Evolutionary conservation across 2,329 filamentous ascomycete species (phyloP), one percentile per base, ranked within the genome.

Genomic region (Basipetospora sp.): DNA sequence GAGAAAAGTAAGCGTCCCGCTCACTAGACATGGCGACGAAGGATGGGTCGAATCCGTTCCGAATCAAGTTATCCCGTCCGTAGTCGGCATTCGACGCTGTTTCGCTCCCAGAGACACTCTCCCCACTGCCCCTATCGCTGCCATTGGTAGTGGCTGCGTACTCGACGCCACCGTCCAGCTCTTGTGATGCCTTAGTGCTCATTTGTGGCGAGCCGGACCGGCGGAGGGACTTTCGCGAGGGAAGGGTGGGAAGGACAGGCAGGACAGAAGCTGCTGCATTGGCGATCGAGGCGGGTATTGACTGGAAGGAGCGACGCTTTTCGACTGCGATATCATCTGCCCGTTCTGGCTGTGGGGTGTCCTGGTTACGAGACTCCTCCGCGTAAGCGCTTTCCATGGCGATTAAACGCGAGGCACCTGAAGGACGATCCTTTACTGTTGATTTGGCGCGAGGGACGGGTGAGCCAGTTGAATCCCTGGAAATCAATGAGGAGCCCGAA

Each of bases 191-290:
- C 8, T 27, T 22, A n/a, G n/a, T 26, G 33, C 18, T 16, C 8
- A 14, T 13, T 11, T 35, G 15, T 6, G 33, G 33, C 14, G 36
- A 39, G 5, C 5, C 20, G 11, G 36, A 34, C 30, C 31, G 31
- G 11, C 31, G 36, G n/a, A 34, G 11, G 10, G 31, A 39, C 22
- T 11, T 28, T 8, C 36, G 16, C 8, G 30, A 33, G 10, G 36
- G 30, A n/a, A 47, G 42, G 22, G 11, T 11, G 22, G 22, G 11
- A 11, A 11, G n/a, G n/a, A n/a, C n/a, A n/a, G n/a, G n/a, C n/a
- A n/a, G n/a, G 8, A 46, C 38, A 4, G 39, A 39, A 6, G 38
- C 41, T 8, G 44, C 45, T 4, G 43, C 43, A 11, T 46, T 41
- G 9, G 36, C 31, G 10, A 46, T 42, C 3, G 44, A 42, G 5